Evolutionary conservation across 75 land plant genomes (phyloP).

Genomic region (Chamaecyparis obtusa): DNA sequence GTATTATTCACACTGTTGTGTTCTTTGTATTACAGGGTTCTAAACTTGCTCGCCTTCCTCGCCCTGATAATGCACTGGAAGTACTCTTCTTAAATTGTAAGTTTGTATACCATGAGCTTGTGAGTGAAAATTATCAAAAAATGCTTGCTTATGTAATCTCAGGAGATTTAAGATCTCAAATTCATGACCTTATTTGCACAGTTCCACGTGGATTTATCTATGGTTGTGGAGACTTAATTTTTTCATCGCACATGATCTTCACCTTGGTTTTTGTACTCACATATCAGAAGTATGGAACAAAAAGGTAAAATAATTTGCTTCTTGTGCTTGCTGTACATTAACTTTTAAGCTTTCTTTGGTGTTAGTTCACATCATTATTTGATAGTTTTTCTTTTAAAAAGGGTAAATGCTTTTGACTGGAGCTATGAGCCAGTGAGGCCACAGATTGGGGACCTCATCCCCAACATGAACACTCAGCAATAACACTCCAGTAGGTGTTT

Average conservation of each 20-base stretch:
- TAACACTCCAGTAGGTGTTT: too few species aligned
- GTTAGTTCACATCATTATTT: neutral
- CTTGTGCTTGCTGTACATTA: neutral
- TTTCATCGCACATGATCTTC: conserved; percentile 99
- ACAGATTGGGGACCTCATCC: too few species aligned
- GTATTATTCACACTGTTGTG: neutral
- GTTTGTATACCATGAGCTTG: conserved; percentile 11
- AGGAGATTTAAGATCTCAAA: neutral
- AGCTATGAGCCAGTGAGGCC: too few species aligned
- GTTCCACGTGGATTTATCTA: conserved; percentile 91
- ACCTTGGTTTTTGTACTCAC: conserved; percentile 81
- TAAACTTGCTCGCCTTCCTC: conserved; percentile 78
- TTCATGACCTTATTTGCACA: conserved; percentile 22
- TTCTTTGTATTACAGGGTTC: conserved; percentile 58
- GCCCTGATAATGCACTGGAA: conserved; percentile 58
- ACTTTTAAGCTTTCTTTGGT: neutral
- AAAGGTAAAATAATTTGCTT: conserved; percentile 31
- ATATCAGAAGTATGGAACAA: conserved; percentile 84
- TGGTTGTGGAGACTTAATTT: conserved; percentile 99
- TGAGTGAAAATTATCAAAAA: neutral
- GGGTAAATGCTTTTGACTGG: too few species aligned
- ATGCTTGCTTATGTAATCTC: conserved; percentile 9
- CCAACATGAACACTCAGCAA: too few species aligned
- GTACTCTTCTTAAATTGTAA: conserved; percentile 79
- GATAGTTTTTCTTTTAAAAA: neutral